Evolutionary conservation across 305 asterid genomes (phyloP).

Genomic region (Fraxinus ornus): DNA sequence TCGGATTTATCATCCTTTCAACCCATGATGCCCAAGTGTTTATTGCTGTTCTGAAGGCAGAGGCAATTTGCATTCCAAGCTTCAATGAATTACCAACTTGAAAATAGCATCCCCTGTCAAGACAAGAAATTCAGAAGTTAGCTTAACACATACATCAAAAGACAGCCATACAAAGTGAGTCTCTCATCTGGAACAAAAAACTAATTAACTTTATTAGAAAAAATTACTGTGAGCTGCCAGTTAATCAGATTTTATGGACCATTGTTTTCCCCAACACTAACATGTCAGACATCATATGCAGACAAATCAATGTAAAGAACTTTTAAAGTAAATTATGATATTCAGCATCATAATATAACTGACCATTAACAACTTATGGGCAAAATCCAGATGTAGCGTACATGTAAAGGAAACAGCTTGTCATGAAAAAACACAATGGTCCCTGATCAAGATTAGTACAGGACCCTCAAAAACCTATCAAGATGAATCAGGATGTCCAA

Average conservation of each 20-base stretch:
- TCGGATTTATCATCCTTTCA: no score
- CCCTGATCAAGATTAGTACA: not conserved
- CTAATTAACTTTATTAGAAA: not conserved
- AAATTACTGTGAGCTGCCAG: not conserved
- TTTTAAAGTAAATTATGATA: not conserved
- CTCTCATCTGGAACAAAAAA: not conserved
- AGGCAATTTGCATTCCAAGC: conserved; percentile 59
- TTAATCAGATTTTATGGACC: not conserved
- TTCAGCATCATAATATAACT: not conserved
- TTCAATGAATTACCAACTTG: conserved; percentile 50
- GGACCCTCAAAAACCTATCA: not conserved
- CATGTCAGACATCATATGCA: not conserved
- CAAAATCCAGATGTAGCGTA: not conserved
- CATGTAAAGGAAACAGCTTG: not conserved
- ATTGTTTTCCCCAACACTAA: not conserved
- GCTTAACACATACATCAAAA: conserved; percentile 21
- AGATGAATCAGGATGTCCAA: not conserved
- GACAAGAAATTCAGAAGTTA: conserved; percentile 27
- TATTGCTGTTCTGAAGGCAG: conserved; percentile 56
- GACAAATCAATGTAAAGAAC: not conserved
- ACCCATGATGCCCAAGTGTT: conserved; percentile 76
- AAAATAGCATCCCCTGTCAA: conserved; percentile 81
- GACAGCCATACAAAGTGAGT: not conserved
- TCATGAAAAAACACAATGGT: not conserved
- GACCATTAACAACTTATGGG: not conserved